Base-by-base conservation (phyloP, 257 asterid species). In the Gynochthodes officinalis region DNA sequence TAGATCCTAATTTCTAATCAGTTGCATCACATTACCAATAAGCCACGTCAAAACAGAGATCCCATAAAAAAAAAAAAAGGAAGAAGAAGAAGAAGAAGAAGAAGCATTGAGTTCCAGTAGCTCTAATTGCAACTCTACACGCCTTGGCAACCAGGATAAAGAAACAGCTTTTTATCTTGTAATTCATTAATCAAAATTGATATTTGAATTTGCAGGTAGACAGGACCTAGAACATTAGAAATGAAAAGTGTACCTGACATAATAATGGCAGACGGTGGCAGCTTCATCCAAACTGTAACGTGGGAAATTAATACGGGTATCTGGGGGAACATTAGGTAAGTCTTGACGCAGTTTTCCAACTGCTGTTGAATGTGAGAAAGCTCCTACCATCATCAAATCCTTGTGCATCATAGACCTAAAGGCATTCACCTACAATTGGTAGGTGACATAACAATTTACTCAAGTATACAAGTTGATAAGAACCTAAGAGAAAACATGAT, bases 311-410 rank as follows among this genome's bases (percentile, higher is more conserved):
- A 85, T 60, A 70, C 96, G 93, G 61, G 91, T 88, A 86, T 90
- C 90, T 27, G 67, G 18, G 18, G 99, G 99, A 82, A 95, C 98
- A 84, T 74, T 92, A 30, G 99, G 99, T 72, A 95, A 76, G 70
- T 95, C 98, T 77, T 80, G 80, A 25, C 98, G 92, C 77, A 92
- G 78, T 78, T 95, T 94, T 76, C 99, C 98, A 59, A 95, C 99
- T 57, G 99, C 96, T 33, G 96, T 95, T 58, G 98, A 89, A 77
- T 95, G 98, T 43, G 97, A 92, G 81, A 92, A 92, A 54, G 91
- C 90, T 19, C 99, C 99, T 71, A 87, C 94, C 98, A 90, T 95
- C 99, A 95, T 92, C 70, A 78, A 55, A 74, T 92, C 86, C 60
- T 85, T 83, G 70, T 90, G 87, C 84, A 86, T 80, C 99, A 95